Base-by-base conservation (phyloP, 129 eudicot genomes). In the Rutidosis leptorrhynchoides region DNA sequence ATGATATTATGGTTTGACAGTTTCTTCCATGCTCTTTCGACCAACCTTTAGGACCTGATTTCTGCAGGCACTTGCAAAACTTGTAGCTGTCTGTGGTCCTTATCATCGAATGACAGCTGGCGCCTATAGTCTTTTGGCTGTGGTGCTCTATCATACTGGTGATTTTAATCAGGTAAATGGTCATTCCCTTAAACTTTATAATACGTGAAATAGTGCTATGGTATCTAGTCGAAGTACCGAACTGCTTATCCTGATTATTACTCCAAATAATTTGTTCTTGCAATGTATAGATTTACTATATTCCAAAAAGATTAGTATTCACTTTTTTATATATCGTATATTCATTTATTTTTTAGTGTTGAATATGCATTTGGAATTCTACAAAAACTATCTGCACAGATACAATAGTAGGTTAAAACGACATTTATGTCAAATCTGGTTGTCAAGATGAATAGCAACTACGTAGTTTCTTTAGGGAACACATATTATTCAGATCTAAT, bases 51-150 rank as follows among this genome's bases (percentile, higher is more conserved):
- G 30, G 25, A 32, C 67, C 64, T 21, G 26, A 65, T 45, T 74
- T 79, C 28, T 83, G 74, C 72, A 93, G 96, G 98, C 98, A 73
- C 85, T 93, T 28, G 76, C 95, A 14, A 93, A 86, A 81, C 89
- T 93, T 53, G 89, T 84, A 23, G 72, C 91, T 8, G 95, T 93
- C 6, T 93, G 98, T 78, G 98, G 98, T 58, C 96, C 98, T 61
- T 93, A 88, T 71, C 98, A 93, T 85, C 91, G 98, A 66, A 93
- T 93, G 96, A 93, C 98, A n/a, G 96, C 96, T 3, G 95, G 98
- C 6, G 98, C 98, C 62, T 93, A 93, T 77, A 93, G 98, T 84
- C 96, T 93, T 74, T 77, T 93, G 81, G 98, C 96, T 68, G 96
- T 93, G 54, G 98, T 93, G 64, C 95, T 93, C 52, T 93, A 93